phyloP scores from a whole-genome alignment of 768 basidiomycete genomes.

The Naganishia antarctica region DNA sequence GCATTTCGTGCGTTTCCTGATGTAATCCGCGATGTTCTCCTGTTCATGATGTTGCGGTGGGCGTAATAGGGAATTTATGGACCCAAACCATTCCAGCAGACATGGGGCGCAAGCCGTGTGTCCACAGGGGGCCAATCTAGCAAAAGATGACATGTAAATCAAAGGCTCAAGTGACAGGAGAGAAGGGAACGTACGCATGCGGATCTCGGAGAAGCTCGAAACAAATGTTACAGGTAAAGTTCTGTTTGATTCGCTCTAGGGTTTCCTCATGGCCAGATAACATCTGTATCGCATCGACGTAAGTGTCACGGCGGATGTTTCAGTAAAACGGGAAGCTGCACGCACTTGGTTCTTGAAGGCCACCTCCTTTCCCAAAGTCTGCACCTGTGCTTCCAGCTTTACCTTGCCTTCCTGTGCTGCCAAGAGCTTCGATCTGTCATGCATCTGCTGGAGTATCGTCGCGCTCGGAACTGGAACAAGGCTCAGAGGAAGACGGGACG shows the following conservation, averaged over 20 bases:
- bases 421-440: slow-evolving; percentile 5
- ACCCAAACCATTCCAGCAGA: slow-evolving; percentile 27
- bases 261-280: slow-evolving; percentile 9
- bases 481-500: not conserved
- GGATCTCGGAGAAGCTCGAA: slow-evolving; percentile 26
- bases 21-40: not conserved
- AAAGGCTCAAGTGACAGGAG: not conserved
- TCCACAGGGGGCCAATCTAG: slow-evolving; percentile 28
- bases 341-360: slow-evolving; percentile 22
- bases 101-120: slow-evolving; percentile 28
- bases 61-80: slow-evolving; percentile 21
- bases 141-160: not conserved
- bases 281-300: not conserved
- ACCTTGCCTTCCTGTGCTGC: slow-evolving; percentile 15
- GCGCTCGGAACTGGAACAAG: not conserved
- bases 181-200: slow-evolving; percentile 16
- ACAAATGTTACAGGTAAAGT: slow-evolving; percentile 28
- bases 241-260: slow-evolving; percentile 17
- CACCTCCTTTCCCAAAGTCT: slow-evolving; percentile 15
- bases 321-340: not conserved
- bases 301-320: not conserved
- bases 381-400: slow-evolving; percentile 13
- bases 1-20: slow-evolving; percentile 5
- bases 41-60: not conserved
- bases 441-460: slow-evolving; percentile 8